Conservation (phyloP, 352 stramenopile genomes). For the Globisporangium recalcitrans region DNA sequence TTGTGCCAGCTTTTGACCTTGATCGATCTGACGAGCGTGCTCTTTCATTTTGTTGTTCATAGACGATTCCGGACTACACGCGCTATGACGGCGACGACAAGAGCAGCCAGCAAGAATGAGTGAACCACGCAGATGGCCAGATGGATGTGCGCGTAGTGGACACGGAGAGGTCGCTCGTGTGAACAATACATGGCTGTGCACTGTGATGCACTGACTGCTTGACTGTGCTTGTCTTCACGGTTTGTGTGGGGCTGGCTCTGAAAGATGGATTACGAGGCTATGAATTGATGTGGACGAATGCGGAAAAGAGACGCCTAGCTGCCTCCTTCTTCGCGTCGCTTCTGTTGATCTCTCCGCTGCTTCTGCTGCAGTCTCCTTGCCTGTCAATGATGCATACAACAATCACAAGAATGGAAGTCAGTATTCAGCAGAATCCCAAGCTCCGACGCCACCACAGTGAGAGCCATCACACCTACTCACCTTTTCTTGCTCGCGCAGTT, state of each 20-base stretch:
- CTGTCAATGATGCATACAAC: too few species aligned
- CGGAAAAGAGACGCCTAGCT: not conserved
- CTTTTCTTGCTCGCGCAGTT: constrained; percentile 71
- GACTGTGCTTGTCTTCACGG: not conserved
- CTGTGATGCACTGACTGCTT: not conserved
- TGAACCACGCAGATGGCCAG: too few species aligned
- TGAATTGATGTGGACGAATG: not conserved
- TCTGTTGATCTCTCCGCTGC: constrained; percentile 36
- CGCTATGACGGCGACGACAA: constrained; percentile 11
- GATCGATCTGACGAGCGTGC: not conserved
- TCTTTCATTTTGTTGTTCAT: not conserved
- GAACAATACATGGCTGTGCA: not conserved
- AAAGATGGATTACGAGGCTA: not conserved
- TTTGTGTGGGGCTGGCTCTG: not conserved
- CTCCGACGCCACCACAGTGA: too few species aligned
- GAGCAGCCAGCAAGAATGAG: constrained; percentile 12
- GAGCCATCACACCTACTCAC: constrained; percentile 16
- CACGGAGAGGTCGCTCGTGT: not conserved
- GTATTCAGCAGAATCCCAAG: not conserved
- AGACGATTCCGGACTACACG: constrained; percentile 16
- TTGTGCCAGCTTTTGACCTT: not conserved
- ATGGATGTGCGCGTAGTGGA: not conserved
- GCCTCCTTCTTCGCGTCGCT: not conserved
- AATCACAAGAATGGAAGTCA: too few species aligned
- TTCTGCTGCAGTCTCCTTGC: constrained; percentile 48